Evolutionary conservation across 169 alveolate genomes (phyloP).

Genomic region (Theileria parva): DNA sequence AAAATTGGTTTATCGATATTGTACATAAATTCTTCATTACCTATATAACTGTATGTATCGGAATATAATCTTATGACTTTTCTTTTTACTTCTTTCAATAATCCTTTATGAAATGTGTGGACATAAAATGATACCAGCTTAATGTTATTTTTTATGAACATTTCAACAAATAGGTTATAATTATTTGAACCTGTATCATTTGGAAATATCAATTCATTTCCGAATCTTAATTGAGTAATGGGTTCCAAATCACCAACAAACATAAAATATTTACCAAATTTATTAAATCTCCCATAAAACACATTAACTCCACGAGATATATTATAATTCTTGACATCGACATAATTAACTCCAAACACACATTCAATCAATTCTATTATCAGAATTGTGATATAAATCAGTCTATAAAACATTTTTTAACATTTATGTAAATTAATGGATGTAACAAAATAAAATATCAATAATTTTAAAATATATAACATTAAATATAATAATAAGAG

Average conservation of each 20-base stretch:
- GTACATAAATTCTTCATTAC: neutral
- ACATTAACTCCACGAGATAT: constrained; percentile 4
- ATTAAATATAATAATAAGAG: no score
- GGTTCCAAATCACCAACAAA: neutral
- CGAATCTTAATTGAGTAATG: neutral
- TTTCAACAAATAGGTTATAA: neutral
- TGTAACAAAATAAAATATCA: no score
- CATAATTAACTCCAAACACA: neutral
- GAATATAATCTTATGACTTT: no score
- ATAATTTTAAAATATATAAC: no score
- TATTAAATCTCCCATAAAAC: neutral
- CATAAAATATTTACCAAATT: neutral
- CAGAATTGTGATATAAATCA: neutral
- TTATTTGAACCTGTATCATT: neutral
- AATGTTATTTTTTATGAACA: neutral
- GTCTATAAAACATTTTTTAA: no score
- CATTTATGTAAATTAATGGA: no score
- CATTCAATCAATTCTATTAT: neutral
- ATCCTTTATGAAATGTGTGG: no score
- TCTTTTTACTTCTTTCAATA: no score
- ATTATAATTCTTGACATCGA: neutral
- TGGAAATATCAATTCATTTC: neutral
- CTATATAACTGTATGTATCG: neutral
- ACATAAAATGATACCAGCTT: no score
- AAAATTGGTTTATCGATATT: neutral